These are phyloP conservation scores for Albizia julibrissin DNA, from an alignment of 306 rosid genomes.

Conservation along the genomic window DNA sequence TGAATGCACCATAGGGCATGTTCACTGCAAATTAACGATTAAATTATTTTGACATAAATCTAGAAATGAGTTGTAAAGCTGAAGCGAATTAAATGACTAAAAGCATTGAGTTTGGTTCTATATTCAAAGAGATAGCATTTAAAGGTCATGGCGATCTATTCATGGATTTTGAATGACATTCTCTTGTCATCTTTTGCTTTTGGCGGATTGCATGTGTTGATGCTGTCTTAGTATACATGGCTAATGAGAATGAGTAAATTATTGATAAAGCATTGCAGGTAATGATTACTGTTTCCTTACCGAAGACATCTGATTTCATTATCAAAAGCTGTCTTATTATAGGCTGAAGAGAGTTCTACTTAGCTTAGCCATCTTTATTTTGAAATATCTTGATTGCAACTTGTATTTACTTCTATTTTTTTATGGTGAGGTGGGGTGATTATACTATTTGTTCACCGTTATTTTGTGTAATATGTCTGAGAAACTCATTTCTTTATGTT, in stretches of 20 bases:
- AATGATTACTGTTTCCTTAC: not conserved
- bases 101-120: not conserved
- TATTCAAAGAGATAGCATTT: not conserved
- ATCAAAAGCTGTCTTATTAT: not conserved
- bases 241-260: constrained; percentile 4
- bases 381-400: not conserved
- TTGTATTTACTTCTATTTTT: not conserved
- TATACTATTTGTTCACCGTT: not conserved
- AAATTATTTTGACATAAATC: not conserved
- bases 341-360: not conserved
- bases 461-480: not conserved
- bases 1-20: not conserved
- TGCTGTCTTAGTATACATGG: not conserved
- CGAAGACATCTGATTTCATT: not conserved
- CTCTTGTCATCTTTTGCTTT: not conserved
- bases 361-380: not conserved
- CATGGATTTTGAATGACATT: not conserved
- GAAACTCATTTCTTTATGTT: constrained; percentile 21
- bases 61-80: not conserved
- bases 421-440: not conserved
- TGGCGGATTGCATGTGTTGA: not conserved
- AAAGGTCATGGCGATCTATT: not conserved
- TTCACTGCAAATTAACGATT: not conserved
- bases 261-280: not conserved
- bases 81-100: not conserved